These are phyloP conservation scores for Starmera dryadoides DNA, from an alignment of 805 yeast species.

Conservation along the genomic window DNA sequence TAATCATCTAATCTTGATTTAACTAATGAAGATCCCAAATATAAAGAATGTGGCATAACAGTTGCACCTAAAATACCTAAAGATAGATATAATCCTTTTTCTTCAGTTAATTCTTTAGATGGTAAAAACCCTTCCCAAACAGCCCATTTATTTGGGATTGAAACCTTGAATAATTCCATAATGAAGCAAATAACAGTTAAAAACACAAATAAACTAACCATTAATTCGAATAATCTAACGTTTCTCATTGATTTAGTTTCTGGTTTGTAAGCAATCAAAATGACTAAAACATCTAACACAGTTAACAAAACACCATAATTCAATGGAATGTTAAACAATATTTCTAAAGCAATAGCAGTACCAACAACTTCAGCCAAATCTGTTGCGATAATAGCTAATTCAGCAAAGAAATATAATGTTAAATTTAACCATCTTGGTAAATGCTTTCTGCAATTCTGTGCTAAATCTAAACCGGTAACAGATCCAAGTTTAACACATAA, in stretches of 20 bases:
- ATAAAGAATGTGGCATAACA: slow-evolving; percentile 89
- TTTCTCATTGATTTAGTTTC: slow-evolving; percentile 68
- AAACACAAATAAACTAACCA: slow-evolving; percentile 64
- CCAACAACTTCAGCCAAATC: slow-evolving; percentile 95
- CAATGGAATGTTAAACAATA: slow-evolving; percentile 68
- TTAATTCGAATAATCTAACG: slow-evolving; percentile 69
- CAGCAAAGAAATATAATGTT: slow-evolving; percentile 63
- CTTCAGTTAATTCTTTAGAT: slow-evolving; percentile 46
- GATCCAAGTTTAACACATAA: slow-evolving; percentile 71
- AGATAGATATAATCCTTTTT: slow-evolving; percentile 66
- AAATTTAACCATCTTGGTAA: slow-evolving; percentile 55
- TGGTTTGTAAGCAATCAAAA: slow-evolving; percentile 71
- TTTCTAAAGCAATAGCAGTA: slow-evolving; percentile 79
- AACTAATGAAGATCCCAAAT: slow-evolving; percentile 80
- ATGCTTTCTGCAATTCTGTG: slow-evolving; percentile 66
- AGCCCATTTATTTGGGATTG: slow-evolving; percentile 42
- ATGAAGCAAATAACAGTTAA: slow-evolving; percentile 74
- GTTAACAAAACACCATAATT: slow-evolving; percentile 72
- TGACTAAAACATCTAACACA: slow-evolving; percentile 71
- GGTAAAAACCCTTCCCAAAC: slow-evolving; percentile 71
- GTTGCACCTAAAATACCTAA: slow-evolving; percentile 90
- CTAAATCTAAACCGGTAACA: slow-evolving; percentile 73
- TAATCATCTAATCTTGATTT: slow-evolving; percentile 77
- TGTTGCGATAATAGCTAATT: slow-evolving; percentile 84
- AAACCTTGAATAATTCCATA: slow-evolving; percentile 55